These are phyloP conservation scores for Teratosphaeria viscida DNA, from an alignment of 2,329 filamentous ascomycete species.

Conservation along the genomic window DNA sequence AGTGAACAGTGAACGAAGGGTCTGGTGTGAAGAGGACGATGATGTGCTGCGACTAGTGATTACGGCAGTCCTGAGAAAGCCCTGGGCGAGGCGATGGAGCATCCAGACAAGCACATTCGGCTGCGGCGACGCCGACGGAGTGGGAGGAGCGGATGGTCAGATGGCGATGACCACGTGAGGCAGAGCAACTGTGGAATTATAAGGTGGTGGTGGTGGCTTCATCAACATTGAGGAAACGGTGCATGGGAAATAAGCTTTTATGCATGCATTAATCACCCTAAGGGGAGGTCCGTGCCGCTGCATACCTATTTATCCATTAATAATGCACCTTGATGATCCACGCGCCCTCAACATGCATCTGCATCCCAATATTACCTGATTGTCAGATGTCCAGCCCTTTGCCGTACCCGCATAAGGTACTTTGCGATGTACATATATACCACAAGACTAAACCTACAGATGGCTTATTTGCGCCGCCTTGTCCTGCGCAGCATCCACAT, in stretches of 20 bases:
- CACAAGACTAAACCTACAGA: no score
- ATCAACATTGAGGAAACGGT: neutral
- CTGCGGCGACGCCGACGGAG: neutral
- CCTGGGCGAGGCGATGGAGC: slow-evolving; percentile 2
- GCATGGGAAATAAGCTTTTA: neutral
- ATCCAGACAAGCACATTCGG: slow-evolving; percentile 4
- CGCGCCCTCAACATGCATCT: no score
- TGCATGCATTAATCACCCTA: neutral
- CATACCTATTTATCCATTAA: neutral
- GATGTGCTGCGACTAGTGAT: neutral
- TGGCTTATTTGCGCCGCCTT: no score
- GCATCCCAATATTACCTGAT: no score
- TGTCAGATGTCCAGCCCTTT: no score
- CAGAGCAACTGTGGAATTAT: neutral
- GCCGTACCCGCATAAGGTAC: no score
- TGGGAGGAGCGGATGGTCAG: neutral
- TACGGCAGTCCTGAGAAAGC: slow-evolving; percentile 2
- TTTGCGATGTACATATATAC: no score
- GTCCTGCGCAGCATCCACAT: no score
- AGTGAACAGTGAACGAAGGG: neutral
- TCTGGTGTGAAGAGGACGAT: neutral
- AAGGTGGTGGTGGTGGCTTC: neutral
- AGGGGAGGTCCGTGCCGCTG: neutral
- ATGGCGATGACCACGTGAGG: neutral
- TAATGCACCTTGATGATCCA: neutral